Base-by-base conservation (phyloP, 805 yeast species). In the Ogataea nitratoaversa region DNA sequence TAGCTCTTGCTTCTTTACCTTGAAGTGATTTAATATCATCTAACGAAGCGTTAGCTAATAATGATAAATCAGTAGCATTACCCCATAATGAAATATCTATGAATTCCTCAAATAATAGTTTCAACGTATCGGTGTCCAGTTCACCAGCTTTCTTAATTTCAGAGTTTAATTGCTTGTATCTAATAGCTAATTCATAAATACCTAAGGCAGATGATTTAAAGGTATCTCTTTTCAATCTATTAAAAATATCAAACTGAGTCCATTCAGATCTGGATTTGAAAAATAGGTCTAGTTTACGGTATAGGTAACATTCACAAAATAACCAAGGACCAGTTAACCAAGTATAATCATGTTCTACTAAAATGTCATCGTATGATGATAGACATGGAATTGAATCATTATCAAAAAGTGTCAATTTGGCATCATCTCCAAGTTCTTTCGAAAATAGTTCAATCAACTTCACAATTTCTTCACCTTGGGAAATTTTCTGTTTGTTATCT, bases 31-130 rank as follows among this genome's bases (percentile, higher is more conserved):
- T 84, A 54, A 93, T 84, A 49, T 93, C 96, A 34, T 90, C 96
- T 22, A 88, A 60, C 7, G 89, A 79, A n/a, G 91, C 88, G 43
- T 86, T 89, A 4, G 95, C 90, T 47, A 93, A 70, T 39, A 95
- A 67, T 0, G 97, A 88, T 56, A 93, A 72, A 62, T 93, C 99
- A 4, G 97, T 87, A 16, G 98, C 97, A 62, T 93, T 93, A 20
- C 99, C 99, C 99, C 99, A 93, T 39, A 93, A 65, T 0, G 96
- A 86, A 40, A 91, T 77, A 57, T 89, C 95, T 32, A 85, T 65
- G 47, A 90, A 84, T 59, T 93, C 99, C 46, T 71, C 76, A 68
- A 89, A 90, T 33, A 88, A 66, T 11, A 82, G 52, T 44, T 70
- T 60, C 46, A 81, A 60, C 0, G 72, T 60, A 4, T 74, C 79